phyloP scores from a whole-genome alignment of 345 rosid genomes.

The Gossypium sturtianum region DNA sequence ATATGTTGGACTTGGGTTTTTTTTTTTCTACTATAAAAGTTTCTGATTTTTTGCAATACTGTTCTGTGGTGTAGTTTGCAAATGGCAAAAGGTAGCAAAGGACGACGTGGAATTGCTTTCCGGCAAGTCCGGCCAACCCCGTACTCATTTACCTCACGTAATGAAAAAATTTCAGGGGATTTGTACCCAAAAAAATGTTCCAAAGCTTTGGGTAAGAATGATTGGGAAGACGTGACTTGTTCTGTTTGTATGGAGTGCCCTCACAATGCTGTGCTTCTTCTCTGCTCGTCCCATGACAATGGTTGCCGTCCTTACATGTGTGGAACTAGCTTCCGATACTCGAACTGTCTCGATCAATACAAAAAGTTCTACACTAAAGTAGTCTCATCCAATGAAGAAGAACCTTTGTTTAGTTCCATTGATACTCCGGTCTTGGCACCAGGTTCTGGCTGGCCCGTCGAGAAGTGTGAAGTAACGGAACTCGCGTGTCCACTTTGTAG shows the following conservation, averaged over 20 bases:
- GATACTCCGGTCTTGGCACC: constrained; percentile 25
- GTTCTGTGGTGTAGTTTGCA: constrained; percentile 13
- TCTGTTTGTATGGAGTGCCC: constrained; percentile 98
- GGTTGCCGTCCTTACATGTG: constrained; percentile 99
- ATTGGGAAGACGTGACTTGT: constrained; percentile 81
- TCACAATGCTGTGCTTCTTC: constrained; percentile 93
- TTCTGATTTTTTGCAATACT: background rate
- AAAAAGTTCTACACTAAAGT: constrained; percentile 73
- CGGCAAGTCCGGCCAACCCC: constrained; percentile 50
- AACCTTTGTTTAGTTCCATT: constrained; percentile 20
- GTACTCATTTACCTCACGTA: constrained; percentile 35
- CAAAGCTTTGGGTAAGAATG: constrained; percentile 56
- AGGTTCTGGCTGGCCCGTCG: constrained; percentile 29
- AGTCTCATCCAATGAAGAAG: constrained; percentile 27
- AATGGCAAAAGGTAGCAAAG: constrained; percentile 70
- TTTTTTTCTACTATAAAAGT: background rate
- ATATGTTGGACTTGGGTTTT: background rate
- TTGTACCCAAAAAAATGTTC: constrained; percentile 38
- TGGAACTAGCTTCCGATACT: constrained; percentile 89
- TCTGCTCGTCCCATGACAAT: constrained; percentile 92
- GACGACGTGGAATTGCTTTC: constrained; percentile 46
- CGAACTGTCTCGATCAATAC: constrained; percentile 92
- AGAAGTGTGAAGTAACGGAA: constrained; percentile 50
- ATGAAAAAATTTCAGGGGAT: constrained; percentile 27
- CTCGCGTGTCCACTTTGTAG: constrained; percentile 93